Percentiles rank a stretch among this genome's conserved stretches.
These are phyloP conservation scores for Globisporangium takayamanum DNA, from an alignment of 352 stramenopile genomes.

Conservation along the genomic window DNA sequence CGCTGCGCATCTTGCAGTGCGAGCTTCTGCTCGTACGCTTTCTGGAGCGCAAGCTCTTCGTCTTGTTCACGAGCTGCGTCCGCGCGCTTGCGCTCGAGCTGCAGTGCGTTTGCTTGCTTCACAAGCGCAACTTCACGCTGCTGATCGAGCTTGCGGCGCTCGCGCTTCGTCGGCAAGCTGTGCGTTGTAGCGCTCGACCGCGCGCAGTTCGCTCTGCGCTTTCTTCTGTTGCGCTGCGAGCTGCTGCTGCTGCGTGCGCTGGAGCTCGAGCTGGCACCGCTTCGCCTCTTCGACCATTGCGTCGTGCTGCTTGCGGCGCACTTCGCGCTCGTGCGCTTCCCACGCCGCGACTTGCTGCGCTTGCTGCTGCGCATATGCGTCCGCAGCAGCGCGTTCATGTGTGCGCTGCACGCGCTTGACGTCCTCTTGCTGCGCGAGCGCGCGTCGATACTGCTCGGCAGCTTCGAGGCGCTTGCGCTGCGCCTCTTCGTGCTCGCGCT, in stretches of 20 bases:
- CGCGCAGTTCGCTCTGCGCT: conserved; percentile 36
- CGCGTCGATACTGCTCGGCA: conserved; percentile 29
- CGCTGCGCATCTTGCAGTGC: conserved; percentile 37
- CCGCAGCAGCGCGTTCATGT: conserved; percentile 23
- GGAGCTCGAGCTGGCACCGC: conserved; percentile 39
- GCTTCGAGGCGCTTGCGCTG: conserved; percentile 33
- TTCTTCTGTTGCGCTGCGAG: conserved; percentile 28
- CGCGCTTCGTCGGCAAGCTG: conserved; percentile 45
- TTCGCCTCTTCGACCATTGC: conserved; percentile 31
- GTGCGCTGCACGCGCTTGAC: conserved; percentile 24
- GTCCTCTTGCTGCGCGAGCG: conserved; percentile 38
- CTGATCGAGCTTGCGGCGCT: conserved; percentile 35
- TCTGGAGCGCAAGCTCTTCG: conserved; percentile 34
- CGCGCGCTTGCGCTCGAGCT: conserved; percentile 44
- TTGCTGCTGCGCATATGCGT: conserved; percentile 33
- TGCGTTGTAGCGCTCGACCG: conserved; percentile 29
- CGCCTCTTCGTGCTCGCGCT: conserved; percentile 39
- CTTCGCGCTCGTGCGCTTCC: conserved; percentile 32
- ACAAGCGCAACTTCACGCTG: conserved; percentile 38
- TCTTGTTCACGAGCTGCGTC: conserved; percentile 30
- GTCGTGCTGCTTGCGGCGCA: conserved; percentile 22
- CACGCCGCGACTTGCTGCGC: conserved; percentile 32
- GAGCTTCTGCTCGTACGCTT: conserved; percentile 44
- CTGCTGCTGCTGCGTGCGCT: conserved; percentile 28
- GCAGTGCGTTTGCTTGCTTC: conserved; percentile 41